Evolutionary conservation across 768 basidiomycete species (phyloP), one percentile per base, ranked within the genome.

Genomic region (Phlebiopsis flavidoalba): DNA sequence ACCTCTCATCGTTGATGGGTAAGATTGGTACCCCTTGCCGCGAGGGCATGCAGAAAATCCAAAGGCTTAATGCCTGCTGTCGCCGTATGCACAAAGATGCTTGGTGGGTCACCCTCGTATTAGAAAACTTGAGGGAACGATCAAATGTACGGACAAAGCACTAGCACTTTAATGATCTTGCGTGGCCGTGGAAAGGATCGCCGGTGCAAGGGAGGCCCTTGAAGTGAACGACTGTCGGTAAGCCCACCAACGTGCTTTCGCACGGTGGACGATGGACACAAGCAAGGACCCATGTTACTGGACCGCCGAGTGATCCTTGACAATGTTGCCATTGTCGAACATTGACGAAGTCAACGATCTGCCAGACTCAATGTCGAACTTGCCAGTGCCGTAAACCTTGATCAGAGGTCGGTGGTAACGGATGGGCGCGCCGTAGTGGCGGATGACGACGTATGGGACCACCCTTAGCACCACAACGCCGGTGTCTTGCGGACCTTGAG

Each of bases 391-490:
- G 83, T 98, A 96, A 76, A 92, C 93, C 71, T 82, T 85, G 85
- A 99, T 94, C 68, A 78, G 33, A 97, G 97, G 77, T 99, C 97
- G 67, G 97, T n/a, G 96, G 81, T 98, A 99, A 65, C 97, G 95
- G 80, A 99, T 98, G 66, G 97, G 74, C 97, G 94, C n/a, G 57
- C 97, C 97, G 72, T 99, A 97, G 80, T 99, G 97, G n/a, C n/a
- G n/a, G 67, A 96, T 98, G 77, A 98, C 93, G 67, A 99, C 82
- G 82, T 95, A 88, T 58, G 97, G 97, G 53, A 99, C n/a, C 95
- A 68, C 95, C 95, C 74, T 92, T 91, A 67, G 85, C 82, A 63
- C 97, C 97, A n/a, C n/a, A 66, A 98, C 79, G 64, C 94, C 93
- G 46, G 96, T n/a, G n/a, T 90, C 69, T 86, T 89, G 75, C 86